Conservation (phyloP, 371 early-diverging fungal genomes). For the Rhizomucor miehei region DNA sequence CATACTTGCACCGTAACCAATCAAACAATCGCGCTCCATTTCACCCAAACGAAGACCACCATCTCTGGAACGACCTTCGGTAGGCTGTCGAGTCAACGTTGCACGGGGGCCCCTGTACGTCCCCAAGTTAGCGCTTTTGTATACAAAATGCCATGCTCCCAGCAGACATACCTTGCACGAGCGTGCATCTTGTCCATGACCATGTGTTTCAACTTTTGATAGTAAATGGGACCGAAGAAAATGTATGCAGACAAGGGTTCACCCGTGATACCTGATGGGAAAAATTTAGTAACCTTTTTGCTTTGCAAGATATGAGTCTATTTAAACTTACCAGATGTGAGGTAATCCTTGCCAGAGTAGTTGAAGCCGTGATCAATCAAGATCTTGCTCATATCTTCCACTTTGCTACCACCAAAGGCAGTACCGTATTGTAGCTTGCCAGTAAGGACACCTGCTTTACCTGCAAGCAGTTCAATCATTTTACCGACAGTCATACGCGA, state of each 20-base stretch:
- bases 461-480: slow-evolving; percentile 98
- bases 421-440: slow-evolving; percentile 98
- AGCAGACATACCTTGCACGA: slow-evolving; percentile 76
- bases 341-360: slow-evolving; percentile 99
- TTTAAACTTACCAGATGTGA: slow-evolving; percentile 73
- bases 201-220: slow-evolving; percentile 99
- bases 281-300: slow-evolving; percentile 17
- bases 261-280: slow-evolving; percentile 72
- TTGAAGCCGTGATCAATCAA: slow-evolving; percentile 95
- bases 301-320: background rate
- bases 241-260: slow-evolving; percentile 94
- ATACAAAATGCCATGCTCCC: background rate
- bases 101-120: slow-evolving; percentile 90
- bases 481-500: slow-evolving; percentile 99
- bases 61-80: slow-evolving; percentile 98
- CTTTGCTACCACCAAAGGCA: slow-evolving; percentile 95
- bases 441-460: slow-evolving; percentile 97
- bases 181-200: slow-evolving; percentile 99
- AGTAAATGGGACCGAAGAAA: slow-evolving; percentile 98
- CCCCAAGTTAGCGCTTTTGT: background rate
- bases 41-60: slow-evolving; percentile 98
- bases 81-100: slow-evolving; percentile 96
- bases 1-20: slow-evolving; percentile 97
- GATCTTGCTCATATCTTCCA: slow-evolving; percentile 94
- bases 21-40: slow-evolving; percentile 99